Percentiles rank a stretch among this genome's conserved stretches.
Conservation (phyloP, 2,329 filamentous ascomycete species). For the Escovopsis weberi region DNA sequence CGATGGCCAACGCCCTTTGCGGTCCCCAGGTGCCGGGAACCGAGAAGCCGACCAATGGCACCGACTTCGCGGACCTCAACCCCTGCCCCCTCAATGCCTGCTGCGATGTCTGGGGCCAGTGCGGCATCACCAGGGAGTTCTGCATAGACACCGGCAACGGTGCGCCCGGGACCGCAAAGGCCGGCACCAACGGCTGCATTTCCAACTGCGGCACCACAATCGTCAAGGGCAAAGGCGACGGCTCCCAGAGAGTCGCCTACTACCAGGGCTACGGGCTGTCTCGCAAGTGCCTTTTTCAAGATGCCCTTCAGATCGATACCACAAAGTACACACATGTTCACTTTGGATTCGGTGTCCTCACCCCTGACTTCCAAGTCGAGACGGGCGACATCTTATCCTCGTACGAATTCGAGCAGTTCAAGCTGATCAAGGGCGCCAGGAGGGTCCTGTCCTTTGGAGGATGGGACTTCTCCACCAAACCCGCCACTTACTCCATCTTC, state of each 20-base stretch:
- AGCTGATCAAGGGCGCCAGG: slow-evolving; percentile 14
- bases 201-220: slow-evolving; percentile 12
- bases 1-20: slow-evolving; percentile 17
- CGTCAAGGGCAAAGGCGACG: slow-evolving; percentile 1
- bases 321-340: slow-evolving; percentile 10
- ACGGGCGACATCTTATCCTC: slow-evolving; percentile 10
- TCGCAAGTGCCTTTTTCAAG: slow-evolving; percentile 8
- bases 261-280: neutral
- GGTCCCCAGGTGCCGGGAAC: slow-evolving; percentile 20
- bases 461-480: slow-evolving; percentile 11
- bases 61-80: slow-evolving; percentile 11
- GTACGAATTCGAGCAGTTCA: slow-evolving; percentile 9
- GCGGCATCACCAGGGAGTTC: slow-evolving; percentile 25
- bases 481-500: slow-evolving; percentile 7
- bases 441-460: slow-evolving; percentile 17
- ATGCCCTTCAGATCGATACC: slow-evolving; percentile 12
- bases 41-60: slow-evolving; percentile 9
- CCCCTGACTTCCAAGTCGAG: slow-evolving; percentile 10
- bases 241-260: neutral
- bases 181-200: slow-evolving; percentile 9
- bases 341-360: slow-evolving; percentile 12
- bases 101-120: slow-evolving; percentile 25
- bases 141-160: slow-evolving; percentile 17
- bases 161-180: slow-evolving; percentile 8
- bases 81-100: slow-evolving; percentile 17